phyloP scores from a whole-genome alignment of 306 rosid species.

The Ormosia semicastrata region DNA sequence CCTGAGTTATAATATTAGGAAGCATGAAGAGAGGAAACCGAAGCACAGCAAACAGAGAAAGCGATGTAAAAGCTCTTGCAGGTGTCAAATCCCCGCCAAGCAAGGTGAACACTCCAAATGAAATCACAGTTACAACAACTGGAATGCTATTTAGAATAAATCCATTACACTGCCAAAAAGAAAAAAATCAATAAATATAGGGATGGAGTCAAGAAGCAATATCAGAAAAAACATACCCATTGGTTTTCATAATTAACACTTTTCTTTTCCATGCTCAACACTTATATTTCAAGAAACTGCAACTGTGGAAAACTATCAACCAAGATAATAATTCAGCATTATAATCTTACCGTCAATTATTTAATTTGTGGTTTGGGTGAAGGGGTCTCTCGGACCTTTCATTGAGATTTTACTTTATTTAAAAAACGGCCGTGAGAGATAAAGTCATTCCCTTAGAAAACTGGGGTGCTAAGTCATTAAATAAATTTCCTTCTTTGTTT shows the following conservation, averaged over 20 bases:
- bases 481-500: background rate
- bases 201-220: conserved; percentile 20
- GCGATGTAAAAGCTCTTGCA: conserved; percentile 92
- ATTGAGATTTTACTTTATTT: background rate
- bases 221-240: background rate
- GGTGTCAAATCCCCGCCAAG: conserved; percentile 97
- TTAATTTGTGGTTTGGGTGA: background rate
- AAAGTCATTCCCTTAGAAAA: background rate
- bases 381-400: background rate
- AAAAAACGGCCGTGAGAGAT: background rate
- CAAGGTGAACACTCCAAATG: conserved; percentile 89
- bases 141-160: conserved; percentile 90
- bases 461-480: background rate
- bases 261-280: background rate
- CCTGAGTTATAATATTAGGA: conserved; percentile 97
- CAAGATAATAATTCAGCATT: conserved; percentile 12
- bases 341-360: conserved; percentile 10
- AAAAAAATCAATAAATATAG: background rate
- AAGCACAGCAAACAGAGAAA: conserved; percentile 91
- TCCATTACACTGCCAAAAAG: conserved; percentile 69
- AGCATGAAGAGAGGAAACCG: conserved; percentile 98
- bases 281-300: background rate
- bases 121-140: conserved; percentile 87
- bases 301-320: conserved; percentile 5
- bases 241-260: conserved; percentile 4